These are phyloP conservation scores for Russula sp. DNA, from an alignment of 768 basidiomycete genomes.

Conservation along the genomic window DNA sequence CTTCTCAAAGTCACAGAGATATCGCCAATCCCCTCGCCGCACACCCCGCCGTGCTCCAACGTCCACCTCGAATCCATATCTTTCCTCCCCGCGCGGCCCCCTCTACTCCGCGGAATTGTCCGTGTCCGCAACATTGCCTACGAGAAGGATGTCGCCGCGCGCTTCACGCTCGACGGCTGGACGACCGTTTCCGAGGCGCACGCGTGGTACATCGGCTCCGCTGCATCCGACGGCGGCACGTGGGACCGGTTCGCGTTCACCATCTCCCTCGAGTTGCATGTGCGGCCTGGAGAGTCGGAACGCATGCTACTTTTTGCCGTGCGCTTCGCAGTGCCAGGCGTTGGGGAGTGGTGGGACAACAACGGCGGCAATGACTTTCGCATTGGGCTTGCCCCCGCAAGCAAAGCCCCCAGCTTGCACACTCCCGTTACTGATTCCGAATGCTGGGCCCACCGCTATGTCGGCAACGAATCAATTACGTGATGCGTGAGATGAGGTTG, in stretches of 20 bases:
- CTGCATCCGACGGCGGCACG: neutral
- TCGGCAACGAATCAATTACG: neutral
- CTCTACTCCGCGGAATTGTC: constrained; percentile 34
- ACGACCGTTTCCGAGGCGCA: constrained; percentile 41
- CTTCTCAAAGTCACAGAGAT: neutral
- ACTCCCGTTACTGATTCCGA: neutral
- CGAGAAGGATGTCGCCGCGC: constrained; percentile 39
- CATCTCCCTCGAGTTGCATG: constrained; percentile 70
- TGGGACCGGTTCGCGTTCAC: constrained; percentile 38
- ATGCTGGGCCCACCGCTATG: neutral
- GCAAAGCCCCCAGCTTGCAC: neutral
- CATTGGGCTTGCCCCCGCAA: neutral
- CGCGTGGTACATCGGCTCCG: neutral
- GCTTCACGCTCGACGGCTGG: constrained; percentile 49
- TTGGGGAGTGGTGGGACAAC: constrained; percentile 17
- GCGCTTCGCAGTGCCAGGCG: neutral
- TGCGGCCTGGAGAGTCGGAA: constrained; percentile 48
- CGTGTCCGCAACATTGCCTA: constrained; percentile 42
- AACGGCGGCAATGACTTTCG: constrained; percentile 4
- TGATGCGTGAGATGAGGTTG: neutral
- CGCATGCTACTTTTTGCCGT: neutral
- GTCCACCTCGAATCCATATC: constrained; percentile 9
- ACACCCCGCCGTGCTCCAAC: neutral
- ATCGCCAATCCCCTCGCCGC: neutral
- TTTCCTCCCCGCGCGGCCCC: neutral